A percentile compares a stretch with the other conserved stretches of the same genome.
Conservation (phyloP, 2,329 filamentous ascomycete genomes). For the Aspergillus uvarum region DNA sequence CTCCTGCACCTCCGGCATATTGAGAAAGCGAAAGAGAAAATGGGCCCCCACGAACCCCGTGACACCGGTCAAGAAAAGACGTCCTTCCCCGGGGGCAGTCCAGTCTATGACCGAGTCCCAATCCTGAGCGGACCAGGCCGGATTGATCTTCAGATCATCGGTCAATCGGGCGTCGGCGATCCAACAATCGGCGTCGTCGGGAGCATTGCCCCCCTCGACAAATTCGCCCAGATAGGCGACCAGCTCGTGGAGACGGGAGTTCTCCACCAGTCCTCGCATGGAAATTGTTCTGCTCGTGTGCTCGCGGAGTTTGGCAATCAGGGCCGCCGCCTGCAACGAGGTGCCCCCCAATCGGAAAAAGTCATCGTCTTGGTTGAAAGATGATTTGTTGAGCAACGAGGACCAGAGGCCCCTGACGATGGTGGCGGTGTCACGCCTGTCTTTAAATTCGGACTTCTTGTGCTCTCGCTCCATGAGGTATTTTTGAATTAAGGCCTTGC, state of each 20-base stretch:
- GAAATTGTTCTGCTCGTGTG: conserved; percentile 6
- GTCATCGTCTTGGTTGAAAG: conserved; percentile 8
- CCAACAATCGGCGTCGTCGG: conserved; percentile 8
- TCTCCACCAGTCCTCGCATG: conserved; percentile 9
- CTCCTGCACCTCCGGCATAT: conserved; percentile 47
- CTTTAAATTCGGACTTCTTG: neutral
- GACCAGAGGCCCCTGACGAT: conserved; percentile 7
- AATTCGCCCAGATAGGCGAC: conserved; percentile 5
- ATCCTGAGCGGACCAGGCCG: conserved; percentile 5
- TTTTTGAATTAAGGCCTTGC: conserved; percentile 16
- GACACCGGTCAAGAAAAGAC: conserved; percentile 64
- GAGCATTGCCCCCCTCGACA: conserved; percentile 7
- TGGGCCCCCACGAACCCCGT: conserved; percentile 84
- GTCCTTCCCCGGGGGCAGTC: conserved; percentile 8
- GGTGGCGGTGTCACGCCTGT: neutral
- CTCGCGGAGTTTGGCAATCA: conserved; percentile 2
- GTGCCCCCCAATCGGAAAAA: conserved; percentile 11
- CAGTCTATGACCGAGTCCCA: neutral
- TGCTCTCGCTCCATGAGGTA: neutral
- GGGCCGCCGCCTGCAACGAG: conserved; percentile 10
- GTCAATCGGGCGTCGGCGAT: neutral
- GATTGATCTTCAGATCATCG: neutral
- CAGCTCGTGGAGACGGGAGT: conserved; percentile 2
- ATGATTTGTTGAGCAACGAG: neutral
- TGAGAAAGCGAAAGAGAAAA: conserved; percentile 68